Conservation (phyloP, 495 filamentous ascomycete genomes). For the Xylaria cubensis region DNA sequence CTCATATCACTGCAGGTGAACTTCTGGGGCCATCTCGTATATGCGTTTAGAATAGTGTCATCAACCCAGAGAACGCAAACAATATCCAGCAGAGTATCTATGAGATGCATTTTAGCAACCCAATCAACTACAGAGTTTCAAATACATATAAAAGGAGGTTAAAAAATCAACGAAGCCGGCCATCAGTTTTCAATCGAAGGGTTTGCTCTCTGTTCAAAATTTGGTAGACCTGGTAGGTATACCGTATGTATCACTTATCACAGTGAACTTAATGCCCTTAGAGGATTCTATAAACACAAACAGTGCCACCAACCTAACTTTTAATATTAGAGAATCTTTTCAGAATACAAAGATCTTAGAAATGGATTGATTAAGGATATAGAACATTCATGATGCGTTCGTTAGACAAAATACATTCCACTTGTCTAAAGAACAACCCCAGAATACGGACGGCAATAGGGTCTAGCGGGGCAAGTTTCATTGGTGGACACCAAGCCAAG, state of each 20-base stretch:
- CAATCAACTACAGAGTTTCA: neutral
- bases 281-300: neutral
- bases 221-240: no score
- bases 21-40: neutral
- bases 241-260: no score
- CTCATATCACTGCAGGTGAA: neutral
- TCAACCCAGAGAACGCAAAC: neutral
- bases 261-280: no score
- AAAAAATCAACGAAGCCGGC: neutral
- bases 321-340: neutral
- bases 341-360: neutral
- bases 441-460: neutral
- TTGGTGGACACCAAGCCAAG: neutral
- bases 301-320: neutral
- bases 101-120: neutral
- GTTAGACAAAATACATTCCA: neutral
- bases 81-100: neutral
- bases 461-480: slow-evolving; percentile 9
- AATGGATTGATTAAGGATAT: neutral
- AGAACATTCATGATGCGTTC: neutral
- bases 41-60: neutral
- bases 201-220: no score
- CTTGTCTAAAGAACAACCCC: neutral
- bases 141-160: neutral
- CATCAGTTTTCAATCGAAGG: neutral